These are phyloP conservation scores for Golubevia pallescens DNA, from an alignment of 1,284 basidiomycete genomes.

Conservation along the genomic window DNA sequence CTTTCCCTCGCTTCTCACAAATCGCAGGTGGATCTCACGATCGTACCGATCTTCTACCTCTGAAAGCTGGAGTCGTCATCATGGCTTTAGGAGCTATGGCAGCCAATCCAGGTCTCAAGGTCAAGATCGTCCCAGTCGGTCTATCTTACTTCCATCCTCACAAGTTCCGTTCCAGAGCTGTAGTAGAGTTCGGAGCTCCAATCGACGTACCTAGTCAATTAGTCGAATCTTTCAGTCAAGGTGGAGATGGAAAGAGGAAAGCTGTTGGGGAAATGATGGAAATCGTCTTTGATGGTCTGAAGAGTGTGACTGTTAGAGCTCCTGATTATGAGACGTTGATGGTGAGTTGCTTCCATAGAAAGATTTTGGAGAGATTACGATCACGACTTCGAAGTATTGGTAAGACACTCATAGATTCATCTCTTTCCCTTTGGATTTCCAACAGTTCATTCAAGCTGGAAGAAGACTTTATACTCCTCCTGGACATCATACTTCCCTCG, in stretches of 20 bases:
- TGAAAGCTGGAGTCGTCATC: constrained; percentile 63
- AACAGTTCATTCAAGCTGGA: constrained; percentile 54
- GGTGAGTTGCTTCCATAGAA: constrained; percentile 8
- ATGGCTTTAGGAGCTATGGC: constrained; percentile 65
- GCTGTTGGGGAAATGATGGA: constrained; percentile 60
- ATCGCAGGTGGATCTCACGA: constrained; percentile 49
- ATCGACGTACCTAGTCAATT: constrained; percentile 55
- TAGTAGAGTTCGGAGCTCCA: constrained; percentile 61
- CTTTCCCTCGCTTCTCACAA: neutral
- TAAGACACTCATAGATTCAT: neutral
- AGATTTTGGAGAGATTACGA: neutral
- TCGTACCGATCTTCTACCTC: constrained; percentile 61
- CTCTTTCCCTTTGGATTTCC: constrained; percentile 1
- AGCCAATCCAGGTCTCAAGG: constrained; percentile 52
- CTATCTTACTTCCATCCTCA: constrained; percentile 64
- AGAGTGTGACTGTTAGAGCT: constrained; percentile 59
- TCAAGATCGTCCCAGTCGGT: constrained; percentile 62
- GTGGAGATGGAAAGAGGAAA: constrained; percentile 57
- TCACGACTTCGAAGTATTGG: neutral
- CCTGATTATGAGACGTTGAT: constrained; percentile 64
- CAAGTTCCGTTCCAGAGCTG: constrained; percentile 64
- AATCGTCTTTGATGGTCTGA: constrained; percentile 61
- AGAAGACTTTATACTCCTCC: constrained; percentile 56
- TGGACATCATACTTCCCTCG: constrained; percentile 49
- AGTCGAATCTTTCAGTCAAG: constrained; percentile 52